Evolutionary conservation across 169 alveolate genomes (phyloP), one percentile per base, ranked within the genome.

Genomic region (Neospora caninum): DNA sequence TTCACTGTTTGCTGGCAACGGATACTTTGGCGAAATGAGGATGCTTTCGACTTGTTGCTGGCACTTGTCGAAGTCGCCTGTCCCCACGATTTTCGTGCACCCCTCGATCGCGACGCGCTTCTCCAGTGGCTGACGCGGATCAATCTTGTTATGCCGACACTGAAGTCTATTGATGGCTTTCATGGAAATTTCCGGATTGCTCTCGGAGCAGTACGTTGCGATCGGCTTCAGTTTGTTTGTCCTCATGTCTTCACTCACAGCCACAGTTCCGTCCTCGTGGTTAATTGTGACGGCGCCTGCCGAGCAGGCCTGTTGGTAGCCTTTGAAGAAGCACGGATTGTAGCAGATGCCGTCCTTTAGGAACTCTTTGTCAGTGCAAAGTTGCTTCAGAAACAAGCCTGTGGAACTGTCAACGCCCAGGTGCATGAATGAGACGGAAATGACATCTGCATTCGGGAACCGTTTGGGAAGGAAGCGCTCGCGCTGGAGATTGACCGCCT

Each of bases 41-140:
- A 69, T 18, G 18, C 49, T 69, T 38, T 42, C 38, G 0, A 91
- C 93, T 20, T 41, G 86, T 4, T 41, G 78, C 18, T 27, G 41
- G 93, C 93, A 91, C 58, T 22, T 29, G 25, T 69, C 93, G 88
- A 91, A 91, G 73, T 91, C 88, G 9, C 93, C 93, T 0, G 93
- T 70, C 78, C 93, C 93, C 0, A 36, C 88, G 39, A 91, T 91
- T 9, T 16, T 18, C 88, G 0, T 91, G 93, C 93, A 91, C n/a
- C 38, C 38, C 42, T 39, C 64, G 20, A 91, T 42, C 41, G 20
- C 53, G 38, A 91, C 88, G 20, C 93, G 93, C 25, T 42, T 38
- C 78, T 91, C 80, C 45, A 91, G 78, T 0, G 87, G 78, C 36
- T 41, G 80, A 20, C n/a, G 67, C 36, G 93, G 93, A 43, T 91